Percentiles rank a stretch among this genome's conserved stretches.
phyloP scores from a whole-genome alignment of 305 asterid species.

The Solanum hybrid region DNA sequence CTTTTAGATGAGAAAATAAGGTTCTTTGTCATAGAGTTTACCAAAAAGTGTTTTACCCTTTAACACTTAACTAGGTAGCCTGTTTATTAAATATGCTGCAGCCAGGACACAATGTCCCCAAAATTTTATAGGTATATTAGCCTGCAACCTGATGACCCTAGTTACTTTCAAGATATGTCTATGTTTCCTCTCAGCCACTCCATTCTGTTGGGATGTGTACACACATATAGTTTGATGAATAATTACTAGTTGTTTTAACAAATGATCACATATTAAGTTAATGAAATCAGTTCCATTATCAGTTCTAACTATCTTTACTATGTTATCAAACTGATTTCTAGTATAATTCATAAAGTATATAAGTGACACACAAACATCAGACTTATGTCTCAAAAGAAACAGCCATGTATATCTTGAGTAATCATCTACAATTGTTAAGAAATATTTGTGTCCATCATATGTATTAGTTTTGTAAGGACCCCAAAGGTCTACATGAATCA shows the following conservation, averaged over 20 bases:
- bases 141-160: neutral
- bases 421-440: neutral
- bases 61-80: neutral
- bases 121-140: neutral
- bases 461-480: neutral
- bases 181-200: neutral
- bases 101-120: neutral
- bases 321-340: neutral
- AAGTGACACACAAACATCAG: neutral
- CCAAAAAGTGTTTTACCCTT: neutral
- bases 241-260: neutral
- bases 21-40: neutral
- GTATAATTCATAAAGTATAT: neutral
- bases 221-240: neutral
- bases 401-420: neutral
- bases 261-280: neutral
- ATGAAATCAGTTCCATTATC: neutral
- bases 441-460: neutral
- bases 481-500: neutral
- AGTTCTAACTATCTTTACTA: neutral
- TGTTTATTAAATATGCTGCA: neutral
- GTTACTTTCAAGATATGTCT: neutral
- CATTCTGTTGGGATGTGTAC: neutral
- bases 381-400: neutral
- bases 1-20: neutral